These are phyloP conservation scores for Sanguinoderma infundibulare DNA, from an alignment of 1,284 basidiomycete genomes.

Conservation along the genomic window DNA sequence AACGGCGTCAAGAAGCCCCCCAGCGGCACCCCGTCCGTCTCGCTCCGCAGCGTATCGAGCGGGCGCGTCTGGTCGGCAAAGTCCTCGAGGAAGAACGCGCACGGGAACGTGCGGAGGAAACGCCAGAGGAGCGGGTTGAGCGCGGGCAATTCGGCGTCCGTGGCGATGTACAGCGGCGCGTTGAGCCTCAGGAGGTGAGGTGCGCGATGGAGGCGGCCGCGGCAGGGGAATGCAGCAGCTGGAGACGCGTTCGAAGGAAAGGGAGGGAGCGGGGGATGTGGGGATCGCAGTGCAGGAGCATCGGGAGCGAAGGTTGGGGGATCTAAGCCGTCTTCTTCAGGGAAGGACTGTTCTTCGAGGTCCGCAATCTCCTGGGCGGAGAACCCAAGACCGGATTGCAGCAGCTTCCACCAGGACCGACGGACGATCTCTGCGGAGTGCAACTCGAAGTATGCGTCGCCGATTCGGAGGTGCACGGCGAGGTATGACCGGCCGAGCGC, in stretches of 20 bases:
- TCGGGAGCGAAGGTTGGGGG: constrained; percentile 26
- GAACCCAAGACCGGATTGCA: constrained; percentile 48
- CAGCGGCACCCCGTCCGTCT: constrained; percentile 57
- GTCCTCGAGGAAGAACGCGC: constrained; percentile 66
- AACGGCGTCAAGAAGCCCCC: constrained; percentile 60
- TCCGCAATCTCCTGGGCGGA: constrained; percentile 40
- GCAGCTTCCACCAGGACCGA: constrained; percentile 59
- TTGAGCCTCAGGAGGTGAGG: constrained; percentile 50
- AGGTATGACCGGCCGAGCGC: constrained; percentile 59
- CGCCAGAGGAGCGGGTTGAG: constrained; percentile 49
- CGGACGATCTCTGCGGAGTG: constrained; percentile 47
- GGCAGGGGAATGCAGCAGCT: constrained; percentile 37
- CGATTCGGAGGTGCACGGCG: constrained; percentile 68
- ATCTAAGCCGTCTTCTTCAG: constrained; percentile 15
- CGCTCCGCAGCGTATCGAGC: constrained; percentile 50
- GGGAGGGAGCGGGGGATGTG: constrained; percentile 28
- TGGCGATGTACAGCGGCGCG: constrained; percentile 71
- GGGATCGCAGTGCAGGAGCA: constrained; percentile 25
- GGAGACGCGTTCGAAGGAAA: constrained; percentile 28
- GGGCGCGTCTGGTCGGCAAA: constrained; percentile 42
- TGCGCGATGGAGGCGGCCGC: constrained; percentile 36
- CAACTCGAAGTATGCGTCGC: constrained; percentile 63
- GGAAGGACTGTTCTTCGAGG: constrained; percentile 41
- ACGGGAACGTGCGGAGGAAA: constrained; percentile 69
- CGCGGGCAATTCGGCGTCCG: constrained; percentile 57